Conservation (phyloP, 2,329 filamentous ascomycete genomes). For the Teratosphaeria viscida region DNA sequence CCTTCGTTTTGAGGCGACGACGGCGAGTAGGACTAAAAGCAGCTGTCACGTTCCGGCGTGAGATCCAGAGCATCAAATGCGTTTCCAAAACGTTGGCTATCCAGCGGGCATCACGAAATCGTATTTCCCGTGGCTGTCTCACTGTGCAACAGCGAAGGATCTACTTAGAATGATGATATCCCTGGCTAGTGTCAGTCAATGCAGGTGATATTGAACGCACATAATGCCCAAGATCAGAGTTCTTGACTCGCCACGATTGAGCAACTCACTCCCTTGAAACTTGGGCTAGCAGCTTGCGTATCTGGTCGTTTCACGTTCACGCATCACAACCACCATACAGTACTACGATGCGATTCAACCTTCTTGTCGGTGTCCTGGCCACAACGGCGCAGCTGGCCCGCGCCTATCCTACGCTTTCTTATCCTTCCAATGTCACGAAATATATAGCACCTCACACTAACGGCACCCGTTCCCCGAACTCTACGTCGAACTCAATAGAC, state of each 20-base stretch:
- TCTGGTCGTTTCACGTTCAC: background rate
- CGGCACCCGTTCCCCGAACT: background rate
- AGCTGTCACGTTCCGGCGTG: too few species aligned
- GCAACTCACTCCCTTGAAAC: background rate
- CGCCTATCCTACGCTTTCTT: slow-evolving; percentile 8
- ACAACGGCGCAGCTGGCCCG: slow-evolving; percentile 13
- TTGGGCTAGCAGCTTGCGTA: background rate
- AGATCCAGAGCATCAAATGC: too few species aligned
- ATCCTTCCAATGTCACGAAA: slow-evolving; percentile 3
- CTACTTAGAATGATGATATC: too few species aligned
- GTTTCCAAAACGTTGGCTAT: too few species aligned
- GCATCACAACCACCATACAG: background rate
- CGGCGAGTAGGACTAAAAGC: too few species aligned
- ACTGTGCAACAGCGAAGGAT: background rate
- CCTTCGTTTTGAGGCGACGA: too few species aligned
- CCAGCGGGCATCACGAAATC: too few species aligned
- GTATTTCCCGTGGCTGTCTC: background rate
- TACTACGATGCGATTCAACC: background rate
- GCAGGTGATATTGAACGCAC: too few species aligned
- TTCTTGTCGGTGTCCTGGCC: slow-evolving; percentile 14
- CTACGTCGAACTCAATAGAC: background rate
- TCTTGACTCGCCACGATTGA: background rate
- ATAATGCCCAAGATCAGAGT: too few species aligned
- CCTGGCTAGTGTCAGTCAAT: too few species aligned
- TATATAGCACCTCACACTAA: background rate